Percentiles rank a stretch among this genome's conserved stretches.
Evolutionary conservation across 257 asterid genomes (phyloP).

Genomic region (Cynanchum wilfordii): DNA sequence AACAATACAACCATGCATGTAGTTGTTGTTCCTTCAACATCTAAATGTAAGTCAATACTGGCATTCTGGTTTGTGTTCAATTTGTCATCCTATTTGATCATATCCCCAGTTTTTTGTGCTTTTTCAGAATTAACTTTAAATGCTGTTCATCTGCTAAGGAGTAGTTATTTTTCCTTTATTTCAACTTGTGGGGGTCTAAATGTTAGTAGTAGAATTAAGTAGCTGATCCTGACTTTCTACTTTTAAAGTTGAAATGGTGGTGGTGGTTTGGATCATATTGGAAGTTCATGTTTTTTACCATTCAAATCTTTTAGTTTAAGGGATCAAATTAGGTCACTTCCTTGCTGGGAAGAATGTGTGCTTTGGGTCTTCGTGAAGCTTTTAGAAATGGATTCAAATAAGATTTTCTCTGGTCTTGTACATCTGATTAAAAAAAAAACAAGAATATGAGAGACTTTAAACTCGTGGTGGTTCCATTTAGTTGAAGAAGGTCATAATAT

Average conservation of each 20-base stretch:
- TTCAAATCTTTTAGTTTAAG: background rate
- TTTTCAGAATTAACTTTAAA: background rate
- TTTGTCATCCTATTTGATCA: background rate
- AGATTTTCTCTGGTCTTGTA: background rate
- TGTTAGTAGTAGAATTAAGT: background rate
- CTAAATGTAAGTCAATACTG: conserved; percentile 44
- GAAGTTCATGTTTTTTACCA: background rate
- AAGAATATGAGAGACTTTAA: background rate
- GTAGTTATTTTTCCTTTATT: background rate
- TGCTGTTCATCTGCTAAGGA: background rate
- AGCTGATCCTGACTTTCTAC: too few species aligned
- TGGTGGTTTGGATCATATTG: too few species aligned
- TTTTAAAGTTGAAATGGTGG: too few species aligned
- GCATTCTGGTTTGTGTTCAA: background rate
- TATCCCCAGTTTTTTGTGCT: background rate
- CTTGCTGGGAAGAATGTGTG: background rate
- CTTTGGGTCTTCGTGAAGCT: background rate
- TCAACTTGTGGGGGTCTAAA: background rate
- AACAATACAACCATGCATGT: conserved; percentile 78
- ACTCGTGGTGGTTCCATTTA: too few species aligned
- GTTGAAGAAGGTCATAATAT: background rate
- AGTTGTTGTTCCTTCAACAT: conserved; percentile 76
- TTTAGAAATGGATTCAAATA: background rate
- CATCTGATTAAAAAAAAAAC: background rate
- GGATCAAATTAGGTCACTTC: background rate